Percentiles rank a stretch among this genome's conserved stretches.
These are phyloP conservation scores for Tilletia walkeri DNA, from an alignment of 1,284 basidiomycete genomes.

Conservation along the genomic window DNA sequence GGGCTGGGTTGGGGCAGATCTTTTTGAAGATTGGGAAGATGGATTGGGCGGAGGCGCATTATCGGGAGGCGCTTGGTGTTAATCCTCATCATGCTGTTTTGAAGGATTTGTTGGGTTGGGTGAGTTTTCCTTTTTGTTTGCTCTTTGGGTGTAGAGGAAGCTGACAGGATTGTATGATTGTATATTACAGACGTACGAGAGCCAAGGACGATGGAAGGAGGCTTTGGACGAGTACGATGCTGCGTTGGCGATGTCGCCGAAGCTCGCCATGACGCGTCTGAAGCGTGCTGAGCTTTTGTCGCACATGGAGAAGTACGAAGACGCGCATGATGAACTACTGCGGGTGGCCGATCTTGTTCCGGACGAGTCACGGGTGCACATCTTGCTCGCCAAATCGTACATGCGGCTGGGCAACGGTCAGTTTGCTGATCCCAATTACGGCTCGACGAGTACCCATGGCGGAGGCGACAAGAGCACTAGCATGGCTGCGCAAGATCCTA, in stretches of 20 bases:
- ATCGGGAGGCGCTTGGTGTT: constrained; percentile 40
- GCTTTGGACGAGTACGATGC: constrained; percentile 31
- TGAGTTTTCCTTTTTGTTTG: constrained; percentile 12
- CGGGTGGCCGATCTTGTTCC: constrained; percentile 41
- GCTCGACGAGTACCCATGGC: neutral
- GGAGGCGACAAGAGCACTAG: constrained; percentile 17
- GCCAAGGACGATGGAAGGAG: constrained; percentile 16
- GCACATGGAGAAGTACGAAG: constrained; percentile 23
- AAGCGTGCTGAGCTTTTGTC: constrained; percentile 30
- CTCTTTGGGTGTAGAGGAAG: neutral
- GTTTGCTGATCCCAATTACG: constrained; percentile 28
- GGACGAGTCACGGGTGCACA: constrained; percentile 47
- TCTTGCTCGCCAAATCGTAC: constrained; percentile 51
- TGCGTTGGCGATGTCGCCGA: constrained; percentile 28
- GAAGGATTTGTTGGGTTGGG: constrained; percentile 49
- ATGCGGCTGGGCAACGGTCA: constrained; percentile 49
- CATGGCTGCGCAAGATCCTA: constrained; percentile 12
- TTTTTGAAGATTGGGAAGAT: constrained; percentile 39
- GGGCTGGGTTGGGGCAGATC: constrained; percentile 48
- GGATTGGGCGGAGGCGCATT: constrained; percentile 41
- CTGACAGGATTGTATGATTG: neutral
- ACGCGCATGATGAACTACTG: constrained; percentile 45
- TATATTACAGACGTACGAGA: constrained; percentile 9
- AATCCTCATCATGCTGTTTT: constrained; percentile 44
- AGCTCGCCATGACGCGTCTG: constrained; percentile 28